Conservation (phyloP, 179 eudicot genomes). For the Pouteria campechiana region DNA sequence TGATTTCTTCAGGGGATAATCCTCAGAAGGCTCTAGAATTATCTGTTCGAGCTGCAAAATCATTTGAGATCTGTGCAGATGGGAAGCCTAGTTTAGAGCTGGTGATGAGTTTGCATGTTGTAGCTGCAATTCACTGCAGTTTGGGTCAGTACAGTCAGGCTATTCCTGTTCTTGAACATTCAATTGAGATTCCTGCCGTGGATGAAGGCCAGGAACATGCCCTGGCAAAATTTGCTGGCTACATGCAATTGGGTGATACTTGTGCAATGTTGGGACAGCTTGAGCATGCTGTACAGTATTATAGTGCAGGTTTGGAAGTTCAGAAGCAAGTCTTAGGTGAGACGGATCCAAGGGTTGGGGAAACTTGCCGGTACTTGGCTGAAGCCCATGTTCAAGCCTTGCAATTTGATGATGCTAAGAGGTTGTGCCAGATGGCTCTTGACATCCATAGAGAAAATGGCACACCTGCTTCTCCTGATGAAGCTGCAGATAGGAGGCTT, state of each 20-base stretch:
- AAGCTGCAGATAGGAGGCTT: slow-evolving; percentile 84
- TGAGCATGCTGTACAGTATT: slow-evolving; percentile 55
- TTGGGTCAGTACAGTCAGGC: slow-evolving; percentile 77
- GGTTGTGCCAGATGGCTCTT: slow-evolving; percentile 69
- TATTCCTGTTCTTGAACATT: slow-evolving; percentile 57
- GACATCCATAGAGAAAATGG: slow-evolving; percentile 72
- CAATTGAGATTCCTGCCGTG: slow-evolving; percentile 52
- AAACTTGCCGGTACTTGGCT: slow-evolving; percentile 79
- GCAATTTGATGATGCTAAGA: slow-evolving; percentile 74
- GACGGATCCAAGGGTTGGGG: slow-evolving; percentile 72
- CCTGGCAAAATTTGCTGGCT: slow-evolving; percentile 88
- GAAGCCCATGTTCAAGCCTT: slow-evolving; percentile 88
- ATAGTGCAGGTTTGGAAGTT: slow-evolving; percentile 57
- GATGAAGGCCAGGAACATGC: slow-evolving; percentile 72
- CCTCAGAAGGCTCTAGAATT: slow-evolving; percentile 69
- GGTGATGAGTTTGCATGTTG: slow-evolving; percentile 83
- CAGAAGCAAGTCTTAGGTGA: slow-evolving; percentile 69
- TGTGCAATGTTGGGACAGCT: slow-evolving; percentile 83
- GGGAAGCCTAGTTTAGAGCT: slow-evolving; percentile 71
- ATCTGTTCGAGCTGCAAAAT: slow-evolving; percentile 68
- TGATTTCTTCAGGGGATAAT: slow-evolving; percentile 81
- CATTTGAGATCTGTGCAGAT: slow-evolving; percentile 63
- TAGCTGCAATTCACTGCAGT: slow-evolving; percentile 81
- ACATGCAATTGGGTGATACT: slow-evolving; percentile 95
- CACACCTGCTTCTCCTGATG: slow-evolving; percentile 59